phyloP scores from a whole-genome alignment of 2,329 filamentous ascomycete genomes.

The Colletotrichum caudatum region DNA sequence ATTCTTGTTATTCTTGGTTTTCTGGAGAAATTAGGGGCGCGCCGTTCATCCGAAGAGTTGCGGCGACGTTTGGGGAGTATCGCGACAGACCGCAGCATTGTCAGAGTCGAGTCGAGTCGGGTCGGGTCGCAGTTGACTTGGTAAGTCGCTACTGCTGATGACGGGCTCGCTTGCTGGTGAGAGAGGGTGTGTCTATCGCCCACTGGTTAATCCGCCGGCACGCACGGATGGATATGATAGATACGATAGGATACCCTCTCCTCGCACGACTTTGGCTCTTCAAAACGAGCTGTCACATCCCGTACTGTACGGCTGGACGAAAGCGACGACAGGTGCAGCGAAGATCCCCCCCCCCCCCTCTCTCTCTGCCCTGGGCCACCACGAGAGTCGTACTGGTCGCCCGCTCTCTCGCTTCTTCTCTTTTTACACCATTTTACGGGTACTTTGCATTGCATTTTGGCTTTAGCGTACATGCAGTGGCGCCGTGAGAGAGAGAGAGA shows the following conservation, averaged over 20 bases:
- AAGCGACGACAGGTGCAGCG: conserved; percentile 11
- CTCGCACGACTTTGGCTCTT: conserved; percentile 16
- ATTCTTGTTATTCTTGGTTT: too few relatives aligned
- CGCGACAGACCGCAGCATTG: too few relatives aligned
- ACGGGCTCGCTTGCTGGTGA: too few relatives aligned
- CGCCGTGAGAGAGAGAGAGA: neutral
- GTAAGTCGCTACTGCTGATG: neutral
- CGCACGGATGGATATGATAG: neutral
- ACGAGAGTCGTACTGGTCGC: too few relatives aligned
- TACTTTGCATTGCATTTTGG: conserved; percentile 10
- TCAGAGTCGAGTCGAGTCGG: too few relatives aligned
- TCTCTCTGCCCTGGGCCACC: conserved; percentile 1
- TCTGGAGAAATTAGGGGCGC: too few relatives aligned
- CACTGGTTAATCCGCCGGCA: too few relatives aligned
- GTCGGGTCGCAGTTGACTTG: too few relatives aligned
- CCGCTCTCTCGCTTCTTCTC: neutral
- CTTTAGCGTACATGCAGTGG: conserved; percentile 13
- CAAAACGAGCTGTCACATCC: neutral
- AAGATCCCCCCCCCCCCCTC: conserved; percentile 19
- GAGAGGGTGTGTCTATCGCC: too few relatives aligned
- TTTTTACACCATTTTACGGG: conserved; percentile 21
- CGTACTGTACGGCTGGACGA: conserved; percentile 8
- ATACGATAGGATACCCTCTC: too few relatives aligned
- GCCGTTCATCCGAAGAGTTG: conserved; percentile 9
- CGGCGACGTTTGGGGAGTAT: neutral